Percentiles rank a stretch among this genome's conserved stretches.
These are phyloP conservation scores for Botryotinia convoluta DNA, from an alignment of 2,329 filamentous ascomycete species.

Conservation along the genomic window DNA sequence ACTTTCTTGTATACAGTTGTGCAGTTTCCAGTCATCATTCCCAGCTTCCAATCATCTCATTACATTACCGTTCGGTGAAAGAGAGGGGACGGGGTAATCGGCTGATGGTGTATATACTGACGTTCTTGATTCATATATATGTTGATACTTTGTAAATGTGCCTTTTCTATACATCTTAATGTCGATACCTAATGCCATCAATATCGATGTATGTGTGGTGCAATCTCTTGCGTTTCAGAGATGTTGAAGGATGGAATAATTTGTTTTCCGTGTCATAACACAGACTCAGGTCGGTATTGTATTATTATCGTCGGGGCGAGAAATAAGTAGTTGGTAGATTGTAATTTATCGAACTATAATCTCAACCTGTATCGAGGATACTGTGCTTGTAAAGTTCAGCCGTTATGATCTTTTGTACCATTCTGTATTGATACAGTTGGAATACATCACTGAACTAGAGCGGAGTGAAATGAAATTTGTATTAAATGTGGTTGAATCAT, in stretches of 20 bases:
- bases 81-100: not conserved
- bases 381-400: not conserved
- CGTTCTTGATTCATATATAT: not conserved
- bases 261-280: not conserved
- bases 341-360: not conserved
- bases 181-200: not conserved
- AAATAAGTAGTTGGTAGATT: not conserved
- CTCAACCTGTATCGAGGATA: not conserved
- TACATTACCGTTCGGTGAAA: not conserved
- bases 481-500: not conserved
- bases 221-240: not conserved
- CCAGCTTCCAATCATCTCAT: not conserved
- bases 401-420: not conserved
- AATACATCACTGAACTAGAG: not conserved
- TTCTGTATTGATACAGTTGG: not conserved
- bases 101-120: not conserved
- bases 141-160: not conserved
- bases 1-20: no score
- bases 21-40: not conserved
- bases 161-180: not conserved
- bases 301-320: not conserved
- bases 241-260: not conserved
- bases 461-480: not conserved
- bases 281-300: not conserved
- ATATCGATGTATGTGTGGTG: not conserved